Evolutionary conservation across 148 eudicot species (phyloP).

Genomic region (Vaccinium corymbosum): DNA sequence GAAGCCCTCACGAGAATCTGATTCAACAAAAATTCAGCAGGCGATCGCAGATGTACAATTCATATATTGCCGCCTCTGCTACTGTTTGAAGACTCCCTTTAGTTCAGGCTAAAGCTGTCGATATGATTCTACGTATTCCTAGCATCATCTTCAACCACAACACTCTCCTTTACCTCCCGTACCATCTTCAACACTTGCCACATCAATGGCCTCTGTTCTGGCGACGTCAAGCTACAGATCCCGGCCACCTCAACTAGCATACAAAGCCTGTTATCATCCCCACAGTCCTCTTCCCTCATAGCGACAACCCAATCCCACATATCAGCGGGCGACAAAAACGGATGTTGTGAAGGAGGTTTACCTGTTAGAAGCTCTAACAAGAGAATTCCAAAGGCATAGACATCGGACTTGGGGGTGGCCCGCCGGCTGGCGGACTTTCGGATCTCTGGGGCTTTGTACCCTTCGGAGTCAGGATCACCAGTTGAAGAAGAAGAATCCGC

Average conservation of each 20-base stretch:
- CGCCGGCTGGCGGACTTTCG: slow-evolving; percentile 42
- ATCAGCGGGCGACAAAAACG: slow-evolving; percentile 68
- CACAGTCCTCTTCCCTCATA: slow-evolving; percentile 64
- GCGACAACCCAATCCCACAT: slow-evolving; percentile 83
- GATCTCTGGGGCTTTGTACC: slow-evolving; percentile 73
- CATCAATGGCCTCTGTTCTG: slow-evolving; percentile 83
- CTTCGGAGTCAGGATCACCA: slow-evolving; percentile 55
- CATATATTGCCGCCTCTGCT: slow-evolving; percentile 6
- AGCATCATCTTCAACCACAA: slow-evolving; percentile 29
- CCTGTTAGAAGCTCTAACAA: slow-evolving; percentile 79
- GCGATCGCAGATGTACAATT: neutral
- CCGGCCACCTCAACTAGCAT: slow-evolving; percentile 83
- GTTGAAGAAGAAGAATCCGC: slow-evolving; percentile 33
- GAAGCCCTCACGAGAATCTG: neutral
- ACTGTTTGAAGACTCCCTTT: neutral
- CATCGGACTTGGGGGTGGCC: slow-evolving; percentile 68
- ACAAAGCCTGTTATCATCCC: slow-evolving; percentile 51
- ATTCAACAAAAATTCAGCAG: neutral
- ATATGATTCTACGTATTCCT: slow-evolving; percentile 21
- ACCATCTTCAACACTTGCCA: slow-evolving; percentile 83
- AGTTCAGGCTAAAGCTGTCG: slow-evolving; percentile 9
- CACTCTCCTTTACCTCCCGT: slow-evolving; percentile 62
- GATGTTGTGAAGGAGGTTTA: slow-evolving; percentile 79
- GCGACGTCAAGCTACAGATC: slow-evolving; percentile 67
- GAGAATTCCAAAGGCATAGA: slow-evolving; percentile 75